Conservation (phyloP, 805 yeast genomes). For the Kluyveromyces aestuarii region DNA sequence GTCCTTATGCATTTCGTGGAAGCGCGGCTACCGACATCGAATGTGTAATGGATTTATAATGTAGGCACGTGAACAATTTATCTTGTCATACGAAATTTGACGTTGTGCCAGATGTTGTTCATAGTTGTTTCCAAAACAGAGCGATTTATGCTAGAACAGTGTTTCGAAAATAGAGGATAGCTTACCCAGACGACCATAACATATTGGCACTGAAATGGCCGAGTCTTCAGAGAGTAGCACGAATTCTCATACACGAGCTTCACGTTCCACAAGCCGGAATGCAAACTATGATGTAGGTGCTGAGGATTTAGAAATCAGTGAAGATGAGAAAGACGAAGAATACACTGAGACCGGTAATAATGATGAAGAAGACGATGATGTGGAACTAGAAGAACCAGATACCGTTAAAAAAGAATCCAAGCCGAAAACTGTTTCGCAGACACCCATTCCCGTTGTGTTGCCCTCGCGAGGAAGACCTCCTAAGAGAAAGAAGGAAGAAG, state of each 20-base stretch:
- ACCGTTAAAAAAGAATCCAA: constrained; percentile 13
- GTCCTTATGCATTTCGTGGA: background rate
- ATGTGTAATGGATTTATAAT: background rate
- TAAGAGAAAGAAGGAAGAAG: constrained; percentile 10
- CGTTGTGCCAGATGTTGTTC: background rate
- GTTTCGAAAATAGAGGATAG: no score
- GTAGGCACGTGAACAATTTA: background rate
- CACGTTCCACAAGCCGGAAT: constrained; percentile 14
- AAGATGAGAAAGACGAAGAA: constrained; percentile 23
- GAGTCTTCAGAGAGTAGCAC: background rate
- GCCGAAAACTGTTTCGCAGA: constrained; percentile 14
- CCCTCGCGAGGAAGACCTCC: constrained; percentile 21
- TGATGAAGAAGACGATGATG: constrained; percentile 18
- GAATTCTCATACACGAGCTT: constrained; percentile 8
- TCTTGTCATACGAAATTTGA: background rate
- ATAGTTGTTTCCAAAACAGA: background rate
- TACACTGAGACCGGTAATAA: constrained; percentile 23
- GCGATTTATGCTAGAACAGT: background rate
- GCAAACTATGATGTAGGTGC: constrained; percentile 24
- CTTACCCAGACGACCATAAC: background rate
- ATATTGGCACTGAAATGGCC: background rate
- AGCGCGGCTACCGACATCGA: background rate
- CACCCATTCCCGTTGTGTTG: constrained; percentile 7
- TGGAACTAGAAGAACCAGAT: constrained; percentile 11
- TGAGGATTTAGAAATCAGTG: constrained; percentile 25